Evolutionary conservation across 192 early-diverging fungal genomes (phyloP).

Genomic region (Coemansia sp.): DNA sequence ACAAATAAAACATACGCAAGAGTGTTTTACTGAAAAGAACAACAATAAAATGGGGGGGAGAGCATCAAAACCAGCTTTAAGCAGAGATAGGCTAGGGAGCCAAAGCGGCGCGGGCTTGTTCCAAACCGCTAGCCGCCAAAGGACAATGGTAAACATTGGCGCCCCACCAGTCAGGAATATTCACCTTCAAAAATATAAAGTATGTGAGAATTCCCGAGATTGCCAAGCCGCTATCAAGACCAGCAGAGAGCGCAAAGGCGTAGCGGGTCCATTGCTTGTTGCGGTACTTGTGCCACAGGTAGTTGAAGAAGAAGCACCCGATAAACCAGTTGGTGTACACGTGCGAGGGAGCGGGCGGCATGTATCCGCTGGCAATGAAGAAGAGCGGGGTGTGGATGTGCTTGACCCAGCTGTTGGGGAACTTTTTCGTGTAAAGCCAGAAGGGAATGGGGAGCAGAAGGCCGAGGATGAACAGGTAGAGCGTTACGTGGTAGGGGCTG

Average conservation of each 20-base stretch:
- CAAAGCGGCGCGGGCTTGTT: not conserved
- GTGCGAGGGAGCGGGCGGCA: constrained; percentile 62
- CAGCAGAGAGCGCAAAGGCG: constrained; percentile 60
- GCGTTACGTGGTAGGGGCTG: constrained; percentile 55
- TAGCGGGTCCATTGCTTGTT: constrained; percentile 64
- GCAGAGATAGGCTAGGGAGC: not conserved
- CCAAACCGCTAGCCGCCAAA: constrained; percentile 19
- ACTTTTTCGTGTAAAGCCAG: constrained; percentile 61
- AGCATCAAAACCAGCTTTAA: not conserved
- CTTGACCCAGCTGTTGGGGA: constrained; percentile 63
- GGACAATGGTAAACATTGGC: constrained; percentile 38
- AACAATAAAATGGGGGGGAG: not conserved
- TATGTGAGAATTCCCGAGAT: constrained; percentile 52
- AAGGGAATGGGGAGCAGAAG: constrained; percentile 69
- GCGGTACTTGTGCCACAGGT: constrained; percentile 62
- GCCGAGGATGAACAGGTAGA: constrained; percentile 62
- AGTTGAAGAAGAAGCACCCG: constrained; percentile 71
- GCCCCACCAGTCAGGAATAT: constrained; percentile 53
- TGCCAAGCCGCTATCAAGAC: constrained; percentile 57
- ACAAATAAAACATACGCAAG: too few relatives aligned
- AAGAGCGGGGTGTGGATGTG: constrained; percentile 70
- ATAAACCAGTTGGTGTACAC: constrained; percentile 55
- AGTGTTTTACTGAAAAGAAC: not conserved
- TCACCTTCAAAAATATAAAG: constrained; percentile 41
- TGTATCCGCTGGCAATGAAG: constrained; percentile 60